Base-by-base conservation (phyloP, 2,329 filamentous ascomycete species). In the Paecilomyces sp. region DNA sequence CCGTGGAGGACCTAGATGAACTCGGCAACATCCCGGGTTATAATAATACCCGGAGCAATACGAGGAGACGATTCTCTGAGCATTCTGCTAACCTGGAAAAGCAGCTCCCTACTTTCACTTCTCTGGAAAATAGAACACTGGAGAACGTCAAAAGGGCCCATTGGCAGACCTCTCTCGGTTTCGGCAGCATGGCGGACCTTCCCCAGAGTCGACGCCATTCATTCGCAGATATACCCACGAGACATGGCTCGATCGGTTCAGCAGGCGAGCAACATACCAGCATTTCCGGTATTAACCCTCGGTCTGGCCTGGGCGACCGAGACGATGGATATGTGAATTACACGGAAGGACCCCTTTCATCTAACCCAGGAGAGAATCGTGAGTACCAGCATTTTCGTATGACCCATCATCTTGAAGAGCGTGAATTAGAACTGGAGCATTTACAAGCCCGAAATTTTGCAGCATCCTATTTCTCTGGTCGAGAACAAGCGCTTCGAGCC, bases 161-260 rank as follows among this genome's bases (percentile, higher is more conserved):
- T 58, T 82, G 79, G 79, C 79, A 81, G 62, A 80, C 78, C 15
- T 79, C 78, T 3, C 74, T 81, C 30, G 79, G 77, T 12, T 81
- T 81, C 65, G 76, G 77, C 28, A 70, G 77, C 58, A 69, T 78
- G 52, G 66, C 72, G 34, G 79, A 81, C 61, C 69, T 76, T 25
- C 74, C 79, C 31, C 79, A 81, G 63, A 81, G 79, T 63, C 77
- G 79, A 41, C 77, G 79, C 22, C 79, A 82, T 65, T 81, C 79
- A 15, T 81, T 82, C 60, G 79, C 79, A 30, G 79, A 81, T 62
- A 76, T 81, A 52, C 78, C 79, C 11, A 76, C 79, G 36, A 74
- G 79, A 51, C 76, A 81, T 57, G 68, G 69, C 30, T 80, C 79
- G 11, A 70, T 80, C 55, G 69, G 75, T 57, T 71, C 76, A 56